Evolutionary conservation across 352 stramenopile genomes (phyloP), one percentile per base, ranked within the genome.

Genomic region (Pythium brachiatum): DNA sequence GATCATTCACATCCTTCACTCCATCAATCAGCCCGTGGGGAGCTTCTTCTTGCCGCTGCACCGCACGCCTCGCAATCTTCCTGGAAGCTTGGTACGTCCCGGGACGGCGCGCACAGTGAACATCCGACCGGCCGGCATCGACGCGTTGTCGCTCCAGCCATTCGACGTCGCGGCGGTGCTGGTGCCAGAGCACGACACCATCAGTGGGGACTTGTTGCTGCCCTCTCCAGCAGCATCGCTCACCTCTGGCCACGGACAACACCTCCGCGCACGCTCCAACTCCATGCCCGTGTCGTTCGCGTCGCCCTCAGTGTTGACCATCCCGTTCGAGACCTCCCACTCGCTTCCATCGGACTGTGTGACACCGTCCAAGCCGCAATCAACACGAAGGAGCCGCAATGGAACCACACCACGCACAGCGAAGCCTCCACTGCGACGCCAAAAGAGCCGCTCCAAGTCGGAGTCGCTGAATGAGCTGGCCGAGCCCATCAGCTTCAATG

Each of bases 221-320:
- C 23, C 26, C 9, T 61, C 65, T n/a, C 36, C 68, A 3, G 41
- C 56, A 9, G 52, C 69, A 16, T 36, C 60, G 44, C 62, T 69
- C 7, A 13, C 20, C 15, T 43, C 50, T 23, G 25, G 34, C 27
- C 52, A 51, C 31, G 29, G 58, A 0, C 60, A 74, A 20, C 75
- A 82, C 18, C 38, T 85, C 32, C 76, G 84, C 7, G 79, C 78
- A 13, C 75, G 84, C 2, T 94, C 84, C 27, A 92, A 94, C 48
- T 94, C 84, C 32, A 88, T 92, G 73, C 84, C 84, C 0, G 72
- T 91, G 7, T 74, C 72, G 0, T 74, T 78, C 47, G 66, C 53
- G 7, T 62, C 61, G 23, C 9, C 61, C 0, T 41, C 31, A 4
- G 27, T 41, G 11, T 50, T 64, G 25, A 51, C 9, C 8, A 26